Base-by-base conservation (phyloP, 164 flowering plant species). In the Hamamelis virginiana region DNA sequence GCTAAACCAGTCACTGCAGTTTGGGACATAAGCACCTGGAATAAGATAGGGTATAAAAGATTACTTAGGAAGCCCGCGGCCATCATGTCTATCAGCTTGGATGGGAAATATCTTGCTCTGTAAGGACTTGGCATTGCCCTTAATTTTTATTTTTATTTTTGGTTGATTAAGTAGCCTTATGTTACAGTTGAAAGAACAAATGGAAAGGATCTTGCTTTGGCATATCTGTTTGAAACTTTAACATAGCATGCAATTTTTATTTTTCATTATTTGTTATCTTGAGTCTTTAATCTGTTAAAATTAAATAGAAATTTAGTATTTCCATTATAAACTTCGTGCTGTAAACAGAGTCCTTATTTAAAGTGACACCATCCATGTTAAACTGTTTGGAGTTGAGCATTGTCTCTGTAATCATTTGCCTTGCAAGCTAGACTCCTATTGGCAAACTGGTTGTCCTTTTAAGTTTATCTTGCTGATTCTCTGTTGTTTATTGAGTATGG, bases 41-140 rank as follows among this genome's bases (percentile, higher is more conserved):
- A 88, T 4, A 90, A 70, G 81, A 86, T 96, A 74, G 99, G 99
- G 60, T 80, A 87, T 73, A 92, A 91, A 81, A 80, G 80, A 79
- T 80, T 91, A 19, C 84, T 87, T 46, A 74, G 75, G 73, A 95
- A 95, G 80, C 86, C 93, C 63, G 91, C 91, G 76, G 83, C 92
- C 9, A 71, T 81, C 55, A 80, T 96, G 87, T 84, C 98, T 28
- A 71, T 83, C 67, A 96, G 98, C 80, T 46, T 75, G 74, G 99
- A 95, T 80, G 98, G 98, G 66, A 96, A 96, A 78, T 92, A 96
- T 84, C 91, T 96, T 80, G 96, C 97, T 33, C 69, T 85, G 99
- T 96, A 82, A 87, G 99, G 44, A 64, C 53, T 69, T 59, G 1
- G 23, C 15, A 25, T 33, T 27, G 16, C 46, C 18, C 51, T 56